phyloP scores from a whole-genome alignment of 176 grass and related monocot genomes.

The Melocanna baccifera region DNA sequence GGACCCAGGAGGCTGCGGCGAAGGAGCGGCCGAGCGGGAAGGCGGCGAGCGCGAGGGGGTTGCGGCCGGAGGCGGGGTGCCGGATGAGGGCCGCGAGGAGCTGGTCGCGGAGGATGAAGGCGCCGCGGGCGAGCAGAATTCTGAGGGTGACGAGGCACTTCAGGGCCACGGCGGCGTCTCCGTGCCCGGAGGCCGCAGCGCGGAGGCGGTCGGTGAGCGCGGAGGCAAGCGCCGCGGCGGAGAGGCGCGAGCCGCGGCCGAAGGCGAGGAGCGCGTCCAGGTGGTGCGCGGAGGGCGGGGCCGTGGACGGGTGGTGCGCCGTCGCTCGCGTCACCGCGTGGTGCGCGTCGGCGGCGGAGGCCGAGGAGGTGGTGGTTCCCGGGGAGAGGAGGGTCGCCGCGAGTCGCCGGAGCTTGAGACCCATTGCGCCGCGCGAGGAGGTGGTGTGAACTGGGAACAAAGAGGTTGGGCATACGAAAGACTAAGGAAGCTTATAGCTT shows the following conservation, averaged over 20 bases:
- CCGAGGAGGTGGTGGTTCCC: not conserved
- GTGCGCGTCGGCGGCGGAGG: slow-evolving; percentile 40
- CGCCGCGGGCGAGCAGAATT: slow-evolving; percentile 50
- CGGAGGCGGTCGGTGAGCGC: slow-evolving; percentile 60
- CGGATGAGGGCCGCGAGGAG: slow-evolving; percentile 50
- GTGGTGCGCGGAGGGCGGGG: slow-evolving; percentile 46
- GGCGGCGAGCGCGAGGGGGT: slow-evolving; percentile 76
- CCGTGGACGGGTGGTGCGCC: slow-evolving; percentile 55
- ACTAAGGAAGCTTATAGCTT: not conserved
- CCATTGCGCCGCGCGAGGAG: slow-evolving; percentile 34
- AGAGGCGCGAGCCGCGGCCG: slow-evolving; percentile 75
- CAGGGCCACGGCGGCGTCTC: slow-evolving; percentile 62
- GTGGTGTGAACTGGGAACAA: not conserved
- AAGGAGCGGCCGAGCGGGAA: slow-evolving; percentile 60
- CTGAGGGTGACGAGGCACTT: slow-evolving; percentile 74
- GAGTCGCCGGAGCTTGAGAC: slow-evolving; percentile 55
- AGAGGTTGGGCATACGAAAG: not conserved
- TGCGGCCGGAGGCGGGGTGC: slow-evolving; percentile 67
- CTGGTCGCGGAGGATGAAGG: slow-evolving; percentile 93
- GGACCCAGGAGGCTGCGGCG: slow-evolving; percentile 65
- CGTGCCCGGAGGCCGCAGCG: slow-evolving; percentile 38
- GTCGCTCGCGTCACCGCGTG: slow-evolving; percentile 66
- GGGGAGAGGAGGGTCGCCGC: slow-evolving; percentile 50
- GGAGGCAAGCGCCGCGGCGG: slow-evolving; percentile 44
- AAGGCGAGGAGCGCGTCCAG: slow-evolving; percentile 77